Percentiles rank a stretch among this genome's conserved stretches.
Evolutionary conservation across 2,329 filamentous ascomycete species (phyloP).

Genomic region (Kalmusia sp.): DNA sequence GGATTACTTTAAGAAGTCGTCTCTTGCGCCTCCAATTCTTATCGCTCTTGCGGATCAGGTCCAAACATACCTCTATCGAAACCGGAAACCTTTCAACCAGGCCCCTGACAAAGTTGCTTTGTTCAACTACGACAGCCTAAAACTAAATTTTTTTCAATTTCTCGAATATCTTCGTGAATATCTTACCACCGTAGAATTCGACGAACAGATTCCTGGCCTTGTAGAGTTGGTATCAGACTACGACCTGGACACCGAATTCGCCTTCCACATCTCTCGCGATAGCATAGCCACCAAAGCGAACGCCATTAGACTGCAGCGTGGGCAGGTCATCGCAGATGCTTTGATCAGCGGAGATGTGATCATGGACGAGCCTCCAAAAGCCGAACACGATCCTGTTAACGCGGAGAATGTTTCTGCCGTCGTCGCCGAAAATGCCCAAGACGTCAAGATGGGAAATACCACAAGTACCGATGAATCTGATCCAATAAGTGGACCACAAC

Average conservation of each 20-base stretch:
- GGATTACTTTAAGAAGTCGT: slow-evolving; percentile 77
- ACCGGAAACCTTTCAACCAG: slow-evolving; percentile 74
- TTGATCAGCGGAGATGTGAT: slow-evolving; percentile 60
- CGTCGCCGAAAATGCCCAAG: slow-evolving; percentile 21
- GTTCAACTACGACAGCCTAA: slow-evolving; percentile 88
- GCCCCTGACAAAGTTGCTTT: slow-evolving; percentile 89
- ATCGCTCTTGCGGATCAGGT: slow-evolving; percentile 90
- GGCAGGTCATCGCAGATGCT: slow-evolving; percentile 15
- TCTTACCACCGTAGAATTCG: slow-evolving; percentile 77
- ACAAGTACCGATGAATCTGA: slow-evolving; percentile 8
- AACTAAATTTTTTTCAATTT: slow-evolving; percentile 84
- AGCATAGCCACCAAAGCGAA: slow-evolving; percentile 64
- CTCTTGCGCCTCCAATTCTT: slow-evolving; percentile 82
- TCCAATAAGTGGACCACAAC: background rate
- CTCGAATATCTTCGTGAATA: slow-evolving; percentile 87
- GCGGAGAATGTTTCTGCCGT: slow-evolving; percentile 8
- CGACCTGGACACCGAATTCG: slow-evolving; percentile 78
- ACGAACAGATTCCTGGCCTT: slow-evolving; percentile 77
- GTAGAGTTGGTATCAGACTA: slow-evolving; percentile 77
- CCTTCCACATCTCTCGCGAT: slow-evolving; percentile 82
- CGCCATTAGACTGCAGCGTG: slow-evolving; percentile 36
- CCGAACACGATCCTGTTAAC: slow-evolving; percentile 10
- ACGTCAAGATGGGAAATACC: slow-evolving; percentile 52
- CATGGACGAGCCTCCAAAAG: slow-evolving; percentile 29
- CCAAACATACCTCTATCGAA: slow-evolving; percentile 80